phyloP scores from a whole-genome alignment of 805 yeast genomes.

The Diddensiella transvaalensis region DNA sequence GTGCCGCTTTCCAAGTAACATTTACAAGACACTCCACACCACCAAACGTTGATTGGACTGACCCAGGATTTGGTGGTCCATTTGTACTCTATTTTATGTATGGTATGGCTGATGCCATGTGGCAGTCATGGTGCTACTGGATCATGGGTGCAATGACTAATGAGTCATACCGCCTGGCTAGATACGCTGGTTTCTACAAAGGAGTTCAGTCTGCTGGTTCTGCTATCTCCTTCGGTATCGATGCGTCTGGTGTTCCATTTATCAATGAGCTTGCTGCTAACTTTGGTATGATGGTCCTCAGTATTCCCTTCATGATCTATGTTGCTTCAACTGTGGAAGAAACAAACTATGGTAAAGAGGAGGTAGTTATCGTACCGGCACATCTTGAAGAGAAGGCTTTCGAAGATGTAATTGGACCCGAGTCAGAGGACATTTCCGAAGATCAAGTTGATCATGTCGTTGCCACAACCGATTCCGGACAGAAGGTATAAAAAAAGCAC shows the following conservation, averaged over 20 bases:
- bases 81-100: conserved; percentile 49
- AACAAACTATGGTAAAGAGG: conserved; percentile 20
- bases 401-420: neutral
- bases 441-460: neutral
- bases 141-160: conserved; percentile 45
- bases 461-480: neutral
- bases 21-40: conserved; percentile 16
- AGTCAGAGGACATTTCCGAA: neutral
- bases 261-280: conserved; percentile 20
- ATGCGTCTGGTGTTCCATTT: conserved; percentile 18
- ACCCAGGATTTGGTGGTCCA: conserved; percentile 43
- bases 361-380: conserved; percentile 16
- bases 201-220: conserved; percentile 49
- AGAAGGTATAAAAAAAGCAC: too few species aligned
- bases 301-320: conserved; percentile 17
- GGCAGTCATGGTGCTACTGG: conserved; percentile 46
- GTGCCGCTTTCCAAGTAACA: conserved; percentile 23
- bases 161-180: conserved; percentile 44
- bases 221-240: conserved; percentile 43
- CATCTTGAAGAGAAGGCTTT: conserved; percentile 3
- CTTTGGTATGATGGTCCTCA: conserved; percentile 15
- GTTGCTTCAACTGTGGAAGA: conserved; percentile 15
- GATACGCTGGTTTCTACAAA: conserved; percentile 48
- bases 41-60: conserved; percentile 39
- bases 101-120: conserved; percentile 45